phyloP scores from a whole-genome alignment of 2,329 filamentous ascomycete genomes.

The Colletotrichum agaves region DNA sequence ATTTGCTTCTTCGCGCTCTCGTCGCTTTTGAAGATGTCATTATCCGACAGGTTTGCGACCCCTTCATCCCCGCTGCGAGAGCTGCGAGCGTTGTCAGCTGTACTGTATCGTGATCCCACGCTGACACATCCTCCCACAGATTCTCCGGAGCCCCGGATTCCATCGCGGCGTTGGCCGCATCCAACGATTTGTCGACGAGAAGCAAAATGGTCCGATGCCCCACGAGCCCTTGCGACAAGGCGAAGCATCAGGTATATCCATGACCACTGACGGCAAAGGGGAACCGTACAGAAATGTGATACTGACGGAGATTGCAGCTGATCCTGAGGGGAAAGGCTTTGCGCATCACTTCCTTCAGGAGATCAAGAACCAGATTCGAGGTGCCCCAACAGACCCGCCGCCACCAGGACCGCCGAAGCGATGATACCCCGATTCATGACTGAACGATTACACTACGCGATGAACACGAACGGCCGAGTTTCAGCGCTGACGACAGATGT shows the following conservation, averaged over 20 bases:
- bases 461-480: neutral
- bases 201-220: constrained; percentile 60
- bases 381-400: constrained; percentile 54
- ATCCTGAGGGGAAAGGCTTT: constrained; percentile 31
- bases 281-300: neutral
- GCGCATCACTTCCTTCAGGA: constrained; percentile 60
- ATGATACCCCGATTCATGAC: constrained; percentile 29
- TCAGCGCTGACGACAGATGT: too few relatives aligned
- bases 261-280: neutral
- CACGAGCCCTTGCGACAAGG: constrained; percentile 62
- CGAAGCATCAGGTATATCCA: constrained; percentile 59
- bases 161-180: constrained; percentile 64
- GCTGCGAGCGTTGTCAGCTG: neutral
- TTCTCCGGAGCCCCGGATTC: constrained; percentile 62
- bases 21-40: constrained; percentile 35
- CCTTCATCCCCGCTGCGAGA: neutral
- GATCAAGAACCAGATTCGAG: constrained; percentile 60
- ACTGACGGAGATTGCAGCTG: constrained; percentile 11
- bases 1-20: constrained; percentile 25
- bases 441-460: neutral
- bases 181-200: constrained; percentile 61
- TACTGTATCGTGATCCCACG: neutral
- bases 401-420: constrained; percentile 36
- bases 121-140: constrained; percentile 45
- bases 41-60: constrained; percentile 26